Evolutionary conservation across 257 asterid species (phyloP), one percentile per base, ranked within the genome.

Genomic region (Cruciata laevipes): DNA sequence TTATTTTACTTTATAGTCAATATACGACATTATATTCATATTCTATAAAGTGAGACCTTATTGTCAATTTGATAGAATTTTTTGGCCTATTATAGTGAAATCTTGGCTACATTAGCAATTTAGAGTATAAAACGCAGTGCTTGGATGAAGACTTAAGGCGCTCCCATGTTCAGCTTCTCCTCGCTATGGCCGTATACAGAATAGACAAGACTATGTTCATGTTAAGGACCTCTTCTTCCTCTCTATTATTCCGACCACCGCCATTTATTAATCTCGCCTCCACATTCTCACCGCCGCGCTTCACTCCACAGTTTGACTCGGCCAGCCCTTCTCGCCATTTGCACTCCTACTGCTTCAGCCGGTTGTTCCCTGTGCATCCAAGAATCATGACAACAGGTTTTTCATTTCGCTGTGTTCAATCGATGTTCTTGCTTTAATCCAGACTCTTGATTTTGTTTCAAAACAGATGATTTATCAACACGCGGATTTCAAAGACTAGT

Each of bases 181-280:
- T 27, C 35, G 40, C 33, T 7, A 30, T 27, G 33, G 64, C 64
- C 63, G 18, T 60, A 27, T 7, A 9, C 63, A 61, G 66, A 61
- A 11, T 33, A 17, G 47, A 31, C 21, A 33, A 61, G 14, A 33
- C 33, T 6, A 57, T 63, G n/a, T 75, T 67, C 51, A 83, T 89
- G 90, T 72, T 87, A 60, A 80, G 91, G 74, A 80, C 79, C 68
- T 78, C 68, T 40, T 76, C 87, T 21, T 73, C 82, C 21, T 47
- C 20, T 5, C 55, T 47, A 47, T 16, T 17, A 47, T 47, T 16
- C 16, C 55, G 55, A 17, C 55, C 21, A 16, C 55, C 7, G 55
- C 55, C 55, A 4, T 14, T 47, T 14, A 33, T 55, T 14, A 65
- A 35, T 35, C 75, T 52, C 71, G 79, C 71, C 5, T 74, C 67